Conservation (phyloP, 2,329 filamentous ascomycete species). For the Fusarium illudens region DNA sequence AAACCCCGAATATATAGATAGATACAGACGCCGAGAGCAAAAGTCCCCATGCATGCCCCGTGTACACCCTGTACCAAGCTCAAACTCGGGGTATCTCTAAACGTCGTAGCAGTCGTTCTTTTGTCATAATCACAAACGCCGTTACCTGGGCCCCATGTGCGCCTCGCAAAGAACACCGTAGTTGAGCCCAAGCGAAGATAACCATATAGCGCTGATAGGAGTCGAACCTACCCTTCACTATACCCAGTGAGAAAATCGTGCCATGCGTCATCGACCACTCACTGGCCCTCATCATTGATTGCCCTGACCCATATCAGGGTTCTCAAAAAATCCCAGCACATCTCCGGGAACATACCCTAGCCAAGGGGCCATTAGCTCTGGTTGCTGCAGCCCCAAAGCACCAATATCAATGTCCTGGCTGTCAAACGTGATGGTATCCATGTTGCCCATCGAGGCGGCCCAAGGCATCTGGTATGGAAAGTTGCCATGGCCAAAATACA, state of each 20-base stretch:
- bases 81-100: constrained; percentile 19
- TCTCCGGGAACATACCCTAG: constrained; percentile 76
- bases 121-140: constrained; percentile 27
- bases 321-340: constrained; percentile 65
- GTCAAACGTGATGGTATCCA: constrained; percentile 73
- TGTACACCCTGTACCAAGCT: constrained; percentile 24
- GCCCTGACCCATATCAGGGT: constrained; percentile 43
- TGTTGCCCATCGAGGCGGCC: constrained; percentile 46
- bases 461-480: constrained; percentile 45
- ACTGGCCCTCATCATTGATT: constrained; percentile 18
- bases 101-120: constrained; percentile 13
- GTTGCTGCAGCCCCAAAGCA: constrained; percentile 62
- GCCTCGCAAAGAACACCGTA: constrained; percentile 19
- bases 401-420: constrained; percentile 81
- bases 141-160: constrained; percentile 2
- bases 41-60: neutral
- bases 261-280: neutral
- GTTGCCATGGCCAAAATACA: constrained; percentile 42
- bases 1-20: constrained; percentile 1
- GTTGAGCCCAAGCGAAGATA: too few relatives aligned
- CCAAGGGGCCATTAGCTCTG: constrained; percentile 76
- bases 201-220: too few relatives aligned
- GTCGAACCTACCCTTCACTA: too few relatives aligned
- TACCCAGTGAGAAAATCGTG: too few relatives aligned
- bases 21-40: neutral